Conservation (phyloP, 768 basidiomycete genomes). For the Pholiota conissans region DNA sequence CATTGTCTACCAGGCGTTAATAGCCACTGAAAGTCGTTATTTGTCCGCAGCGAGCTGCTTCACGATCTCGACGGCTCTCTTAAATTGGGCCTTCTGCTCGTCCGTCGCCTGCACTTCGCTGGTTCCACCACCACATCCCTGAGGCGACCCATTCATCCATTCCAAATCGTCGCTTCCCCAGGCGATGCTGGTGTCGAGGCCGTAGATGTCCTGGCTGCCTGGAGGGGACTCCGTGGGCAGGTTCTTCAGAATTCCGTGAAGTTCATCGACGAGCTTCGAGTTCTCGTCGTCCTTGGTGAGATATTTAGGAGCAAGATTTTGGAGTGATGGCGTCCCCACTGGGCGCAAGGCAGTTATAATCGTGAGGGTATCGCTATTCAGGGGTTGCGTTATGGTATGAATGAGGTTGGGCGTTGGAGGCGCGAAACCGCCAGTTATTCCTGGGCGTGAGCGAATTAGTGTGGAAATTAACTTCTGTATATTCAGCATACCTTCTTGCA, state of each 20-base stretch:
- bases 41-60: constrained; percentile 33
- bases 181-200: constrained; percentile 62
- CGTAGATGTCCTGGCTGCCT: constrained; percentile 74
- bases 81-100: constrained; percentile 68
- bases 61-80: constrained; percentile 68
- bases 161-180: constrained; percentile 55
- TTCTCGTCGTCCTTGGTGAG: constrained; percentile 30
- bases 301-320: constrained; percentile 44
- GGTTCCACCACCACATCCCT: constrained; percentile 56
- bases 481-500: constrained; percentile 54
- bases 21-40: not conserved
- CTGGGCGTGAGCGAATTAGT: constrained; percentile 34
- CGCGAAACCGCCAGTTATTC: constrained; percentile 75
- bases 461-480: not conserved
- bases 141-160: constrained; percentile 64
- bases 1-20: not conserved
- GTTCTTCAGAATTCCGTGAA: constrained; percentile 57
- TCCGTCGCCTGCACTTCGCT: constrained; percentile 51
- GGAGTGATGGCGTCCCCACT: constrained; percentile 44
- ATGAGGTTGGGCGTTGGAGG: constrained; percentile 63
- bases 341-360: constrained; percentile 50
- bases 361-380: constrained; percentile 33
- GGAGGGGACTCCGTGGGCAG: constrained; percentile 57
- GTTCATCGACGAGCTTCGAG: constrained; percentile 51
- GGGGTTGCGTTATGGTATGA: constrained; percentile 47